Percentiles rank a stretch among this genome's conserved stretches.
These are phyloP conservation scores for Aspergillus nanangensis DNA, from an alignment of 495 filamentous ascomycete species.

Conservation along the genomic window DNA sequence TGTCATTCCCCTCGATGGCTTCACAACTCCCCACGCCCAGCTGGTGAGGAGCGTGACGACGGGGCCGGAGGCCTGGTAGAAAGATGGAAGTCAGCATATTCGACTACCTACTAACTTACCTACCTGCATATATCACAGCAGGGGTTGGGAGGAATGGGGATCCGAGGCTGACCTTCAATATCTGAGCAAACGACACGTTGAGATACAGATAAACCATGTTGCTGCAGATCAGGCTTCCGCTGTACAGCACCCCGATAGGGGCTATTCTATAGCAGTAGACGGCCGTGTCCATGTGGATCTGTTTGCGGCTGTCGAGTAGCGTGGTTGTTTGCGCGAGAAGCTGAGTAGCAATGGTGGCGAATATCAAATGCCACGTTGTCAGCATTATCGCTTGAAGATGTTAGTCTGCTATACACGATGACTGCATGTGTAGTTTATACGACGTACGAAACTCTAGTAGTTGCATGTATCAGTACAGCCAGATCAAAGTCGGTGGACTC, in stretches of 20 bases:
- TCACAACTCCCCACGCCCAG: slow-evolving; percentile 61
- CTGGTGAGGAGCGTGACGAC: slow-evolving; percentile 62
- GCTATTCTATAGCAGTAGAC: slow-evolving; percentile 68
- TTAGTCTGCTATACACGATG: no score
- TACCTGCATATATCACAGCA: neutral
- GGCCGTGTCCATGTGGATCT: slow-evolving; percentile 62
- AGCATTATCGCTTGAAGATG: no score
- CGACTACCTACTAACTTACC: neutral
- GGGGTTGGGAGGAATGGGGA: slow-evolving; percentile 1
- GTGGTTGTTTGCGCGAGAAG: no score
- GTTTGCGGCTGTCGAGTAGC: slow-evolving; percentile 67
- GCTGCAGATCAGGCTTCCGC: slow-evolving; percentile 65
- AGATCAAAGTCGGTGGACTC: no score
- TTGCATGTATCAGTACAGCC: no score
- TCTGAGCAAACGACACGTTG: slow-evolving; percentile 75
- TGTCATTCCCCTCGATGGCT: slow-evolving; percentile 55
- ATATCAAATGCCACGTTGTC: no score
- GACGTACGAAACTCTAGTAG: slow-evolving; percentile 18
- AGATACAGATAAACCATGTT: slow-evolving; percentile 74
- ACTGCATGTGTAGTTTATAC: no score
- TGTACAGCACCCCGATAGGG: slow-evolving; percentile 71
- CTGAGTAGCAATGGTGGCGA: no score
- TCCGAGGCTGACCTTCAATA: slow-evolving; percentile 60
- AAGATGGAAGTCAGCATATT: neutral
- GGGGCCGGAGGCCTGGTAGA: slow-evolving; percentile 55